Base-by-base conservation (phyloP, 2,329 filamentous ascomycete species). In the Lachnellula hyalina region DNA sequence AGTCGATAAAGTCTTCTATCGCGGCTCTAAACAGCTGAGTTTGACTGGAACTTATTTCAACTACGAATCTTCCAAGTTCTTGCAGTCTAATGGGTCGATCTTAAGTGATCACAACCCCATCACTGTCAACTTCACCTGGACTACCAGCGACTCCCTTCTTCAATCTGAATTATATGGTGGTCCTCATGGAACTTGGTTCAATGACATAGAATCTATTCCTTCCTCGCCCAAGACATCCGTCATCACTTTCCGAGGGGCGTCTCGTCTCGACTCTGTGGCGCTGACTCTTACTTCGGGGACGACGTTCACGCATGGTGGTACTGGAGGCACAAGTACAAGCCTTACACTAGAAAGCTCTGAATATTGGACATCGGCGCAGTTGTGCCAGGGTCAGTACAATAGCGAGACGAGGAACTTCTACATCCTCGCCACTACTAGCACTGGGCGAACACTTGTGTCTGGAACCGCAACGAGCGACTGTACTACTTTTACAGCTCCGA, bases 61-160 rank as follows among this genome's bases (percentile, higher is more conserved):
- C 62, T 87, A 87, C 66, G 79, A 77, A 12, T 75, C 78, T 45
- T 62, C 64, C 45, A 74, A 73, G 62, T 88, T 87, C 71, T 68
- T 86, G 14, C 78, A 84, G 65, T 47, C 73, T 3, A 72, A 83
- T 59, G 82, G 81, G 28, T 76, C 67, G 57, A 73, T 85, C 17
- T 72, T 87, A 25, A 80, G 79, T 1, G 84, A 87, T 66, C 84
- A 87, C 65, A 85, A 87, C 68, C 83, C 83, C 1, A 72, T 87
- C 53, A 71, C 74, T n/a, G 77, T 80, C n/a, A 72, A 78, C 63
- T 77, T 84, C 64, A 71, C 73, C 61, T 77, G 76, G 75, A 57
- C 70, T 15, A 61, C 70, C 8, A 68, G 70, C 19, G 58, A 63
- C 11, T 61, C 63, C 0, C 69, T 78, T 41, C 72, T 72, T 46